phyloP scores from a whole-genome alignment of 495 filamentous ascomycete species.

The Zalerion maritima region DNA sequence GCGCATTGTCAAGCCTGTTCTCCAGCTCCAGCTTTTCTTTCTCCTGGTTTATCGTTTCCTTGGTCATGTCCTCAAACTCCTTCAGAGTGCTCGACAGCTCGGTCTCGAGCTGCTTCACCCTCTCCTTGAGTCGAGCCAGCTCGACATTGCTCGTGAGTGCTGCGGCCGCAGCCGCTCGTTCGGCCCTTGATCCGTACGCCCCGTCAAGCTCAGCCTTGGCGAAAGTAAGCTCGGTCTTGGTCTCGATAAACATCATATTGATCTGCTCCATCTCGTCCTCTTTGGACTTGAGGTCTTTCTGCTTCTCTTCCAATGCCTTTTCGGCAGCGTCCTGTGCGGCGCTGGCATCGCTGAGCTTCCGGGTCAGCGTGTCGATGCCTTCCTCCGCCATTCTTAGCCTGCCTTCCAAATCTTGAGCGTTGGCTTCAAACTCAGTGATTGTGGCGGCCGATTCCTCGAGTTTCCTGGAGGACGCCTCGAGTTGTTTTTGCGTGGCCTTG shows the following conservation, averaged over 20 bases:
- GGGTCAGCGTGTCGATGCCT: constrained; percentile 17
- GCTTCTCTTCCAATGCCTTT: constrained; percentile 20
- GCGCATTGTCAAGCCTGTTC: constrained; percentile 33
- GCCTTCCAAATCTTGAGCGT: constrained; percentile 22
- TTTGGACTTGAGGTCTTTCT: constrained; percentile 31
- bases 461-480: constrained; percentile 31
- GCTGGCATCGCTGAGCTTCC: constrained; percentile 20
- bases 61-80: constrained; percentile 80
- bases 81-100: constrained; percentile 71
- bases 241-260: constrained; percentile 67
- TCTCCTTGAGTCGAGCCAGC: constrained; percentile 45
- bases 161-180: constrained; percentile 65
- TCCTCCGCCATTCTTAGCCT: constrained; percentile 20
- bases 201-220: constrained; percentile 89
- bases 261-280: constrained; percentile 57
- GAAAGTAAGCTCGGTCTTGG: constrained; percentile 84
- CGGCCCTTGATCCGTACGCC: constrained; percentile 66
- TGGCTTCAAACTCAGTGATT: constrained; percentile 26
- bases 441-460: constrained; percentile 32
- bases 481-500: constrained; percentile 29
- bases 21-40: constrained; percentile 68
- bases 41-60: constrained; percentile 73
- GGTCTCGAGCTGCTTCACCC: constrained; percentile 50
- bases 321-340: constrained; percentile 20
- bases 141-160: constrained; percentile 51